Evolutionary conservation across 345 rosid species (phyloP).

Genomic region (Hirschfeldia incana): DNA sequence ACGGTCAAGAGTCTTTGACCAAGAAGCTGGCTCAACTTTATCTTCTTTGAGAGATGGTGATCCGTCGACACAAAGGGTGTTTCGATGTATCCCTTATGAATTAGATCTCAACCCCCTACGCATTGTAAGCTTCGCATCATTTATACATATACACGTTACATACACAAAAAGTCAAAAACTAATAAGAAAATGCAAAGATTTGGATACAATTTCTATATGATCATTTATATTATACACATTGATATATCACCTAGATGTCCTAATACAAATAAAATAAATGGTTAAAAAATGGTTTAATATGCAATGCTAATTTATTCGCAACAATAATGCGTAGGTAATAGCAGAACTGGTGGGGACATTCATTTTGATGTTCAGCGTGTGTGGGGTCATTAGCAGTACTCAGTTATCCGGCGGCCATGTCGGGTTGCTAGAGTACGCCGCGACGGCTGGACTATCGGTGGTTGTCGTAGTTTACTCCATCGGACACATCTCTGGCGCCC

Average conservation of each 20-base stretch:
- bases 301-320: neutral
- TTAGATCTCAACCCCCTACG: slow-evolving; percentile 56
- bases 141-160: neutral
- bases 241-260: neutral
- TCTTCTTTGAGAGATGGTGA: slow-evolving; percentile 35
- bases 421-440: slow-evolving; percentile 72
- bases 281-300: neutral
- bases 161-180: neutral
- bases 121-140: slow-evolving; percentile 45
- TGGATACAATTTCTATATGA: neutral
- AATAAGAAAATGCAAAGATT: neutral
- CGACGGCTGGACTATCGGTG: slow-evolving; percentile 69
- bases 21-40: slow-evolving; percentile 43
- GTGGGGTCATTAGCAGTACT: slow-evolving; percentile 69
- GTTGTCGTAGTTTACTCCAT: slow-evolving; percentile 58
- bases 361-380: slow-evolving; percentile 66
- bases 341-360: slow-evolving; percentile 85
- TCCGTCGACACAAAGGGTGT: slow-evolving; percentile 15
- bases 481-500: slow-evolving; percentile 87
- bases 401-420: slow-evolving; percentile 53
- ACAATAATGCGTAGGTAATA: slow-evolving; percentile 51
- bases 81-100: slow-evolving; percentile 33
- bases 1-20: slow-evolving; percentile 44
- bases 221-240: neutral
- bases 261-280: neutral